Evolutionary conservation across 768 basidiomycete genomes (phyloP), one percentile per base, ranked within the genome.

Genomic region (Boletus reticuloceps): DNA sequence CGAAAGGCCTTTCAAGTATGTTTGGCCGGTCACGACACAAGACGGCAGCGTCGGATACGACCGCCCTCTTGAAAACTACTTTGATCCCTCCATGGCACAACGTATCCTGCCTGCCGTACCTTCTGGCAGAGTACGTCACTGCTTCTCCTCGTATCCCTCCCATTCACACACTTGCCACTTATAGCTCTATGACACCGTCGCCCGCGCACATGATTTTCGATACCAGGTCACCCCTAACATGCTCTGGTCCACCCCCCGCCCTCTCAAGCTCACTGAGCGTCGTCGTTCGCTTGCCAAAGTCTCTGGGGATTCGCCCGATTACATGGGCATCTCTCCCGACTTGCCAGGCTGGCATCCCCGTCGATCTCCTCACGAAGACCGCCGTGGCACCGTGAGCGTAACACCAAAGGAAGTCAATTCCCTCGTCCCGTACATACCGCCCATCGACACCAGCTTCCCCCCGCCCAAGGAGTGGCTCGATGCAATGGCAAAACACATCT

Each of bases 171-270:
- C 17, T 4, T 51, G 20, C 34, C 51, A 12, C 50, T 53, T 50
- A 8, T 45, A 71, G 69, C 63, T 72, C 32, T 71, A 72, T 47
- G 62, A 69, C 10, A 54, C 71, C 16, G 47, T 72, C 14, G 71
- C 69, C 36, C 54, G 48, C 41, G 59, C 65, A 4, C 61, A 69
- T 27, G 71, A 72, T 60, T 41, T 56, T 34, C 63, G 42, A 32
- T 65, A 59, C 50, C 42, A 54, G 19, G 40, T 59, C 25, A 29
- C 51, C 2, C 47, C 46, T 6, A 51, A 53, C 47, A 44, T 51
- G 52, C 39, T 60, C 22, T 43, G 49, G 47, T n/a, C 58, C 10
- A 46, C 52, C 14, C 50, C 54, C 38, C 58, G 56, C 41, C 59
- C 58, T 13, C 34, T 59, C 17, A n/a, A 51, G 20, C 46, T 52